Evolutionary conservation across 495 filamentous ascomycete species (phyloP), one percentile per base, ranked within the genome.

Genomic region (Talaromyces ruber): DNA sequence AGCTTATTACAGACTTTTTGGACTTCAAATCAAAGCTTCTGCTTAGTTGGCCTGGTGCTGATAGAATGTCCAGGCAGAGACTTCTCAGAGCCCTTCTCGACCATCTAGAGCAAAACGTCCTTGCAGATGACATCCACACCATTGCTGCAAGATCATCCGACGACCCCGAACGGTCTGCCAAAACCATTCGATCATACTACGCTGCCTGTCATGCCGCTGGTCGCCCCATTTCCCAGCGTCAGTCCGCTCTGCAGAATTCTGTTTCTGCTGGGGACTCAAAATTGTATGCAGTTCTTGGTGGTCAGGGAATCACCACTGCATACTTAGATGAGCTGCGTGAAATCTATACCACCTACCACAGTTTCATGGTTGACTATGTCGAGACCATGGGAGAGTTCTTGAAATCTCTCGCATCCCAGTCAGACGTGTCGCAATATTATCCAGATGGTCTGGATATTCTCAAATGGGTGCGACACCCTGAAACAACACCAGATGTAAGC

Each of bases 251-350:
- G 25, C 84, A 97, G 69, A 86, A 93, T 21, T 92, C 92, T 21
- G 92, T 90, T 5, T 85, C 83, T 2, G 92, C 97, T 51, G 84
- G 82, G 37, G 81, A 82, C 39, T 92, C 92, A 6, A 84, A 79
- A 59, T 79, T 98, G 51, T 98, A 96, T 77, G 89, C 85, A 54
- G 89, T 98, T 62, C 97, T 97, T 64, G 94, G 94, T 55, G 94
- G 94, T 16, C 94, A 98, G 71, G 94, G 94, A 59, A 98, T 97
- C 71, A 97, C 97, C 62, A 92, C 97, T 71, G 94, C 97, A 72
- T 98, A 98, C 76, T 98, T 98, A 69, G 93, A 97, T 59, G 94
- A 98, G 75, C 82, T 98, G 45, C 86, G 93, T 29, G 88, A 93
- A 72, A 80, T 98, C 37, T 94, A 93, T 78, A 83, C 80, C 51